Conservation (phyloP, 75 land plant genomes). For the Ceratopteris richardii region DNA sequence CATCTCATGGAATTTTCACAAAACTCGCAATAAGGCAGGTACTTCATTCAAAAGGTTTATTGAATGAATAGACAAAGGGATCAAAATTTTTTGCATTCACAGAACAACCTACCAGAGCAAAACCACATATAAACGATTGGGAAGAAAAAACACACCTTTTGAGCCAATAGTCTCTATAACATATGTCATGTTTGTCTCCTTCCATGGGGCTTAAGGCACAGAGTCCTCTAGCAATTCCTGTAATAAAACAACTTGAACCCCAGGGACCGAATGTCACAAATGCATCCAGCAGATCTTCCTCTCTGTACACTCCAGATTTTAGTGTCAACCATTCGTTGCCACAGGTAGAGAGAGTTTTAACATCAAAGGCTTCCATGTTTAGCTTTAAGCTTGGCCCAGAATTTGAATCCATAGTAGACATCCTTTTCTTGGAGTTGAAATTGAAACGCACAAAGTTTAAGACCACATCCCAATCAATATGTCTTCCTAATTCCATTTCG, state of each 20-base stretch:
- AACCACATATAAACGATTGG: too few species aligned
- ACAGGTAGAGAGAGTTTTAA: background rate
- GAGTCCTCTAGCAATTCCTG: constrained; percentile 3
- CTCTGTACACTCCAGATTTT: constrained; percentile 12
- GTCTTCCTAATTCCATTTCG: background rate
- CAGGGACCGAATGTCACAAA: constrained; percentile 17
- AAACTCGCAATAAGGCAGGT: too few species aligned
- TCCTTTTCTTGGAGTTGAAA: constrained; percentile 8
- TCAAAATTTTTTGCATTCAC: too few species aligned
- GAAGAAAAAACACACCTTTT: constrained; percentile 16
- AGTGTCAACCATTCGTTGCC: constrained; percentile 5
- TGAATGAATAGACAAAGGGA: too few species aligned
- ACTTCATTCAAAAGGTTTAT: too few species aligned
- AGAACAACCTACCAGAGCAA: too few species aligned
- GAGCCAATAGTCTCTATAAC: constrained; percentile 12
- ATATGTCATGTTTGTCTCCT: background rate
- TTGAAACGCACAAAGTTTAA: constrained; percentile 7
- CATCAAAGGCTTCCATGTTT: background rate
- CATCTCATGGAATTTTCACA: too few species aligned
- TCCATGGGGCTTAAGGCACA: constrained; percentile 10
- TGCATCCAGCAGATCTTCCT: constrained; percentile 22
- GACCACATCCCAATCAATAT: constrained; percentile 19
- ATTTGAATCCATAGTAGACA: too few species aligned
- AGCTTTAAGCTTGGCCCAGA: too few species aligned
- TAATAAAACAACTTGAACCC: constrained; percentile 14